phyloP scores from a whole-genome alignment of 768 basidiomycete species.

The Mycena sanguinolenta region DNA sequence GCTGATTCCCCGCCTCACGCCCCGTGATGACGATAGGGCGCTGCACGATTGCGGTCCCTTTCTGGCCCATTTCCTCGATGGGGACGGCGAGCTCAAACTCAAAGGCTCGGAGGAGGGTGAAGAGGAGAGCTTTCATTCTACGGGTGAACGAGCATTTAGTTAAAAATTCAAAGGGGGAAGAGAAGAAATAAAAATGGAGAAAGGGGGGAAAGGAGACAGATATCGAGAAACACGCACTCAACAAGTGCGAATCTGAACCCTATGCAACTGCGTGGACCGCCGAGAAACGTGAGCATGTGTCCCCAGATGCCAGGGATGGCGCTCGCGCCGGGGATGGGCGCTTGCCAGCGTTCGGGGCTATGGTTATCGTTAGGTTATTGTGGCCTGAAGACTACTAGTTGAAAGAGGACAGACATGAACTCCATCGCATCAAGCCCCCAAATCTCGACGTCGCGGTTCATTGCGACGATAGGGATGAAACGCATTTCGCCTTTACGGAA shows the following conservation, averaged over 20 bases:
- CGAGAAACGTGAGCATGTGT: constrained; percentile 56
- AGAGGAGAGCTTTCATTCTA: not conserved
- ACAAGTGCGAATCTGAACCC: constrained; percentile 39
- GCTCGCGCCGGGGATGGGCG: constrained; percentile 24
- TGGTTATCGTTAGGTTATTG: no score
- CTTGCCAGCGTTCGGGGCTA: constrained; percentile 62
- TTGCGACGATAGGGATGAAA: constrained; percentile 22
- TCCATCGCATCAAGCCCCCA: constrained; percentile 63
- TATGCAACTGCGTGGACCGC: constrained; percentile 61
- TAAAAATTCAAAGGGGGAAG: not conserved
- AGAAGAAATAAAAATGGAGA: no score
- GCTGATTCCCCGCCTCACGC: constrained; percentile 14
- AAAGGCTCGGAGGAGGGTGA: not conserved
- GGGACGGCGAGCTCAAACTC: not conserved
- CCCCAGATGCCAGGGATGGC: constrained; percentile 56
- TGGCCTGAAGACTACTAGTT: no score
- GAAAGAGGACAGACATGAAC: constrained; percentile 55
- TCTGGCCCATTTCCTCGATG: not conserved
- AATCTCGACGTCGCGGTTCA: constrained; percentile 53
- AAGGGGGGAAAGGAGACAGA: no score
- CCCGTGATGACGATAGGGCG: not conserved
- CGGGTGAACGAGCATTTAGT: no score
- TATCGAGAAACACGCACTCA: constrained; percentile 5
- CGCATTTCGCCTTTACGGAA: no score
- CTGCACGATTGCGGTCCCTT: not conserved